Conservation (phyloP, 441 rosid genomes). For the Populus hybrid region DNA sequence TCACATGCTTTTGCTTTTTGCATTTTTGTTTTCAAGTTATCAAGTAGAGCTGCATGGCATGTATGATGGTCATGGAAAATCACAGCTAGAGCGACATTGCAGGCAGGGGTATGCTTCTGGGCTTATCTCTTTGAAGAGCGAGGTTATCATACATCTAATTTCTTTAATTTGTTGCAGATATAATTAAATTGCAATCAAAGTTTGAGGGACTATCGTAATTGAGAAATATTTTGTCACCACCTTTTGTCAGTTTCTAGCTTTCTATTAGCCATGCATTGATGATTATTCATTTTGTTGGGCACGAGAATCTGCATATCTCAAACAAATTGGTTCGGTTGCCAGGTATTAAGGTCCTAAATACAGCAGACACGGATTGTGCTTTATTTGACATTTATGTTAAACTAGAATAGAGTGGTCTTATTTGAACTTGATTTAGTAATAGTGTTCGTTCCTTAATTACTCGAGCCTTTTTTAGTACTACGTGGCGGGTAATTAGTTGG, state of each 20-base stretch:
- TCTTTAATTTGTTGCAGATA: not conserved
- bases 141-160: not conserved
- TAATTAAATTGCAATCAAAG: not conserved
- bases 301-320: too few species aligned
- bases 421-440: too few species aligned
- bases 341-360: too few species aligned
- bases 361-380: too few species aligned
- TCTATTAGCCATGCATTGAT: too few species aligned
- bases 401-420: too few species aligned
- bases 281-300: too few species aligned
- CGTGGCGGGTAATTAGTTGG: too few species aligned
- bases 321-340: too few species aligned
- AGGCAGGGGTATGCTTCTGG: not conserved
- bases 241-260: not conserved
- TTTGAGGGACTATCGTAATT: not conserved
- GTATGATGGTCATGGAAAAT: not conserved
- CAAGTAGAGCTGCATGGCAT: not conserved
- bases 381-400: too few species aligned
- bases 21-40: not conserved
- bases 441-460: too few species aligned
- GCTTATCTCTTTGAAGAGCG: not conserved
- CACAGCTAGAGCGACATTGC: not conserved
- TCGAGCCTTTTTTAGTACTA: too few species aligned
- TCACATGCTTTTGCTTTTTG: not conserved
- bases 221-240: not conserved